Percentiles rank a stretch among this genome's conserved stretches.
These are phyloP conservation scores for Fusarium chlamydosporum DNA, from an alignment of 2,329 filamentous ascomycete species.

Conservation along the genomic window DNA sequence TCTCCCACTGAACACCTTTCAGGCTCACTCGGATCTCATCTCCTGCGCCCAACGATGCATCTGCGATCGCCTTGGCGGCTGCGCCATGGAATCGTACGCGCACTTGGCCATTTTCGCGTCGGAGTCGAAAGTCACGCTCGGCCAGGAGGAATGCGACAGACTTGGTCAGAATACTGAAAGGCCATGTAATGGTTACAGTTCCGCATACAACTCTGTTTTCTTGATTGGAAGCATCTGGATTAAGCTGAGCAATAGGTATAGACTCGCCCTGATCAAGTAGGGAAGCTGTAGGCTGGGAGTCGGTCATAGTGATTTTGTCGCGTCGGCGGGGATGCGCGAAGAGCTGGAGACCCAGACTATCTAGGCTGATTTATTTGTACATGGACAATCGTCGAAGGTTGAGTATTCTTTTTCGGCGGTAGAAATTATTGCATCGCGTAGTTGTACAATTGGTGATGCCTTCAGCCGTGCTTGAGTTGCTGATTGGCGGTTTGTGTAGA, in stretches of 20 bases:
- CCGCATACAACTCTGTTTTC: constrained; percentile 70
- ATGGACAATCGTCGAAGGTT: constrained; percentile 12
- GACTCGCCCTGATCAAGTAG: constrained; percentile 52
- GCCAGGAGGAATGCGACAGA: constrained; percentile 84
- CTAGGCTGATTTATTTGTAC: constrained; percentile 16
- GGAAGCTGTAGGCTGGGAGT: constrained; percentile 40
- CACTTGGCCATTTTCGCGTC: constrained; percentile 83
- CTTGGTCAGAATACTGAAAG: constrained; percentile 83
- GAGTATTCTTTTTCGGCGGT: neutral
- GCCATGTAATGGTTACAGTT: constrained; percentile 89
- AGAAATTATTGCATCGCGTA: constrained; percentile 23
- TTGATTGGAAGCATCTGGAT: constrained; percentile 61
- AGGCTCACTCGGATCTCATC: constrained; percentile 80
- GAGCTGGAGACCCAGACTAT: constrained; percentile 27
- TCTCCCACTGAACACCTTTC: constrained; percentile 76
- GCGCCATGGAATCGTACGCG: constrained; percentile 80
- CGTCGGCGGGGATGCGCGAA: constrained; percentile 32
- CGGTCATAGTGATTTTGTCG: constrained; percentile 48
- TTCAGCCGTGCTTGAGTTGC: constrained; percentile 18
- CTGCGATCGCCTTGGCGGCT: constrained; percentile 77
- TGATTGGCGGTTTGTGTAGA: constrained; percentile 7
- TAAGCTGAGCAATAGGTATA: constrained; percentile 70
- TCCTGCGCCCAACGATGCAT: constrained; percentile 79
- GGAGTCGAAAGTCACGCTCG: constrained; percentile 86
- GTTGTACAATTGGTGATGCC: constrained; percentile 7